phyloP scores from a whole-genome alignment of 768 basidiomycete genomes.

The Rhodotorula sphaerocarpa region DNA sequence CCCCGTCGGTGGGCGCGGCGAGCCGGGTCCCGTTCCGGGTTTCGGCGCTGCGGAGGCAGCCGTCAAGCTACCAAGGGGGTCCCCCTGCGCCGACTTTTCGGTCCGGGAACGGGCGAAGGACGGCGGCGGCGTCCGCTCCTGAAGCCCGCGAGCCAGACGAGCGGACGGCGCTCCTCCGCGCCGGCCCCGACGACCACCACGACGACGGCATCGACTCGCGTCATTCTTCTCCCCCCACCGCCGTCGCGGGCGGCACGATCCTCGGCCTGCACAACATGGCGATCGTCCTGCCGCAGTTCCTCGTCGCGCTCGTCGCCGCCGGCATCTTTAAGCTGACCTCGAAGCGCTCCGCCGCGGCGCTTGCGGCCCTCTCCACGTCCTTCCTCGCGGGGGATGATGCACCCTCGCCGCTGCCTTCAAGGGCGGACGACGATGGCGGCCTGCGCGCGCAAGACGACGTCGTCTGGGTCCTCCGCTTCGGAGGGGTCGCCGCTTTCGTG shows the following conservation, averaged over 20 bases:
- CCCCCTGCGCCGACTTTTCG: too few relatives aligned
- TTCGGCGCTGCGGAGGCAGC: too few relatives aligned
- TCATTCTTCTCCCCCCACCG: too few relatives aligned
- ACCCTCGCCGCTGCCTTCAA: too few relatives aligned
- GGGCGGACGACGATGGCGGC: neutral
- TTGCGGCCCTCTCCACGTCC: too few relatives aligned
- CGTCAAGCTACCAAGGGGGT: too few relatives aligned
- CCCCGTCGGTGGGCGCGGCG: too few relatives aligned
- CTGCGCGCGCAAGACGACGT: constrained; percentile 38
- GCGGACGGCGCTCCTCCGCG: neutral
- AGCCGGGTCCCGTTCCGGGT: too few relatives aligned
- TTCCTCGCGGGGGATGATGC: constrained; percentile 25
- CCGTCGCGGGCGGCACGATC: neutral
- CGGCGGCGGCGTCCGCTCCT: too few relatives aligned
- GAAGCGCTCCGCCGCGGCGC: neutral
- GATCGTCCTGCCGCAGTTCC: constrained; percentile 4
- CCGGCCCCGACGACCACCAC: neutral
- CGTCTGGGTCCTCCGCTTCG: constrained; percentile 47
- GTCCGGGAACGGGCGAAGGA: too few relatives aligned
- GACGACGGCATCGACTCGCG: neutral
- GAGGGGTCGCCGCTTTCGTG: constrained; percentile 45
- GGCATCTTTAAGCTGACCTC: constrained; percentile 4
- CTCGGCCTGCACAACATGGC: constrained; percentile 4
- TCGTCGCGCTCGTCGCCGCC: constrained; percentile 7
- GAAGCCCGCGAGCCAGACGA: too few relatives aligned